Evolutionary conservation across 768 basidiomycete species (phyloP), one percentile per base, ranked within the genome.

Genomic region (Boletus huronensis): DNA sequence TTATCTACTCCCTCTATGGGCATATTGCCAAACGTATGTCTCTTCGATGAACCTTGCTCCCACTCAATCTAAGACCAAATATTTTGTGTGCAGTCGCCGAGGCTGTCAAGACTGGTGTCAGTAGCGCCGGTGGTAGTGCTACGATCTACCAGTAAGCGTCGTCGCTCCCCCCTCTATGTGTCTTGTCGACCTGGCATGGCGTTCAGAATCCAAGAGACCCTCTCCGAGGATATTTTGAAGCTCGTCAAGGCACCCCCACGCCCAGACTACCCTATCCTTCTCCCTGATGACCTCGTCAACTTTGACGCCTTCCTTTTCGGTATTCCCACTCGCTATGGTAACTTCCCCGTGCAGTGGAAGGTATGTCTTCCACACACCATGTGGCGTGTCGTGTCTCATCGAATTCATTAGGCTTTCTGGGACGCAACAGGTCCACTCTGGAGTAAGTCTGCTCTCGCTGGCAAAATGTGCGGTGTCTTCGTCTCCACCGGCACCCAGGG

Each of bases 181-280:
- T 41, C 5, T 34, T 10, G 14, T 34, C 8, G 14, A 50, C 48
- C 32, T 38, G 11, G 58, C 14, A 4, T 29, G 7, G 1, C 8
- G 5, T 23, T 11, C 28, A 90, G 88, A 68, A 81, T 95, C 58
- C 75, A 88, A 54, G 93, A 96, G 74, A 96, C 90, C 17, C 85
- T 96, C 52, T 71, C 87, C 3, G 70, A 80, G 17, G 88, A 91
- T 26, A 69, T 94, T 50, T 75, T 93, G 53, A 70, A 70, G 50
- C 79, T 80, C 68, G 81, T 95, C 79, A 73, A 82, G 62, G 90
- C 89, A 1, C 82, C 85, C 5, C 71, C 86, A 13, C 89, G 87
- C 67, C 80, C 83, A 46, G 74, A 81, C 61, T 91, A 91, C 72
- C 66, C 65, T 3, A 28, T 63, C 46, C 54, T 70, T 23, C 54